Base-by-base conservation (phyloP, 1,139 yeast species). In the Candida gigantensis region DNA sequence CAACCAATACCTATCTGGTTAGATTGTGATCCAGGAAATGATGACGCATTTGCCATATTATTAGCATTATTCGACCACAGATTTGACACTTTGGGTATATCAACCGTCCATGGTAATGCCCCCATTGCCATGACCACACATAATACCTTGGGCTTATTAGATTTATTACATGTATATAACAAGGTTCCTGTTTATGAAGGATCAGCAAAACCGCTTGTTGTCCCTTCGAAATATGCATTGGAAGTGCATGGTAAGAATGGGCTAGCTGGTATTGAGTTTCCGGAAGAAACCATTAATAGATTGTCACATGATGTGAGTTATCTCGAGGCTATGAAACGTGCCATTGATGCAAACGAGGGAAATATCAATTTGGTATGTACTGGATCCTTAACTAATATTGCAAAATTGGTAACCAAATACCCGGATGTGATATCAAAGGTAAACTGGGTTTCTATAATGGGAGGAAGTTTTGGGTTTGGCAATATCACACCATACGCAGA, bases 1-100 rank as follows among this genome's bases (percentile, higher is more conserved):
- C 36, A 38, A 32, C 30, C 32, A 21, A 65, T 82, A 14, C 90
- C 90, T 1, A 51, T 86, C 5, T 85, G 96, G 96, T 58, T 88
- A n/a, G 96, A 88, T 60, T 88, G 96, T 55, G 96, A 88, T 55
- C 95, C 96, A 0, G 96, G 96, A 2, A 92, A 85, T 51, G 96
- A 88, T 55, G 97, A 88, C 52, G 85, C 88, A 2, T 75, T 86
- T 36, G 96, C 95, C 7, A 68, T 88, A 6, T 62, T 85, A 13
- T 50, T 88, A 26, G 77, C 86, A 0, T 63, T 78, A 4, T 79
- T 73, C 53, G 73, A 78, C 44, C 85, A 85, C 0, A 61, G 70
- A 27, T 77, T 81, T 54, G 55, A 78, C 8, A 61, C 88, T 7
- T 55, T 84, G 3, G 96, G 95, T 1, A 73, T 88, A 19, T 83